Evolutionary conservation across 2,329 filamentous ascomycete species (phyloP), one percentile per base, ranked within the genome.

Genomic region (Rhynchosporium graminicola): DNA sequence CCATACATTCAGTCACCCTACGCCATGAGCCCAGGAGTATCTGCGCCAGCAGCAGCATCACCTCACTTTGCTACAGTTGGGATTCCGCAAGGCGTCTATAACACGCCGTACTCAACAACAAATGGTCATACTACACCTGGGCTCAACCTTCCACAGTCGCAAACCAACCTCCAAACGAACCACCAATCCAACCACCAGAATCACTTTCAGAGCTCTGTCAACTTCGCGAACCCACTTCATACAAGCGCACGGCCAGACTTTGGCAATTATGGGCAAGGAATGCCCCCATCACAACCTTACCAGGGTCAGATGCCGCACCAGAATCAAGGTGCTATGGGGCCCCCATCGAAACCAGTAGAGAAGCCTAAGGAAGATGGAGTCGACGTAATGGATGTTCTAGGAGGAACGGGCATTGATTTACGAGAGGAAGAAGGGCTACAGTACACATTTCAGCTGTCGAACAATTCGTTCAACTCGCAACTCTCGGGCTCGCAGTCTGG

Each of bases 401-500:
- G 88, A 20, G 91, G 90, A 20, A 94, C 92, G 15, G 92, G 92
- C 56, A 92, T 97, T 66, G 91, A 97, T 78, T 77, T 97, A 52
- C 87, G 89, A 63, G 92, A 92, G 67, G 93, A 97, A 75, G 91
- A 96, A 72, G 51, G 51, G 20, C 20, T 54, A 26, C 90, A 92
- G 69, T 90, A 87, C 68, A 81, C 95, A 75, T 87, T 91, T 50
- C 87, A 86, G 63, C 80, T 86, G 61, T 88, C 87, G 72, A 83
- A 84, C 50, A 76, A 79, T 59, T 81, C 80, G 8, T 80, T 79
- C 63, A 78, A 80, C 60, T 71, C 77, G 28, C 78, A 76, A 59
- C 73, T 76, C 13, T 75, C 77, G 57, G 70, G 74, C 10, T 78
- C 79, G 10, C 76, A 77, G 20, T 69, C 76, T 6, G 77, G 77